Evolutionary conservation across 164 flowering plant species (phyloP).

Genomic region (Warburgia ugandensis): DNA sequence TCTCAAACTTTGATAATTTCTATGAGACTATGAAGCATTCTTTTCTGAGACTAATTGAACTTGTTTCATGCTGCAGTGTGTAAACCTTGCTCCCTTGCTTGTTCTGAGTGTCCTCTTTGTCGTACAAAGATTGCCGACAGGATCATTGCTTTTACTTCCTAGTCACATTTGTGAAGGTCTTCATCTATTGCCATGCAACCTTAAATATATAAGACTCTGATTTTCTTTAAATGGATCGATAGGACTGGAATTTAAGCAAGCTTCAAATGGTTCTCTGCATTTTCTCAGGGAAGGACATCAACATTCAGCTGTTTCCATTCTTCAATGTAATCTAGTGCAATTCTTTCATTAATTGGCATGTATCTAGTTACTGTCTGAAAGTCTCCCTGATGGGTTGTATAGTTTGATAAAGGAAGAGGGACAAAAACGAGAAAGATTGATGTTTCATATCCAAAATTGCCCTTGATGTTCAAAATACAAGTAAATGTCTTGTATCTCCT

Average conservation of each 20-base stretch:
- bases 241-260: background rate
- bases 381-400: slow-evolving; percentile 25
- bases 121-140: slow-evolving; percentile 84
- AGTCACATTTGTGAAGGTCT: slow-evolving; percentile 12
- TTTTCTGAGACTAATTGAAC: background rate
- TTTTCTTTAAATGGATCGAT: background rate
- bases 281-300: slow-evolving; percentile 31
- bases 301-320: slow-evolving; percentile 22
- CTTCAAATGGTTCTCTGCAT: slow-evolving; percentile 2
- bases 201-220: background rate
- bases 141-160: slow-evolving; percentile 82
- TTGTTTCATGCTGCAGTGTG: slow-evolving; percentile 61
- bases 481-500: no score
- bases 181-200: background rate
- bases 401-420: background rate
- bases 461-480: no score
- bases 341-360: slow-evolving; percentile 67
- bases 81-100: slow-evolving; percentile 90
- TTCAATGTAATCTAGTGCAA: slow-evolving; percentile 27
- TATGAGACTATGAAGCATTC: no score
- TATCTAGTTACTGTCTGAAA: slow-evolving; percentile 37
- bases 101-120: slow-evolving; percentile 93
- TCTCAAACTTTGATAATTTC: background rate
- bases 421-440: background rate
- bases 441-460: background rate